Conservation (phyloP, 495 filamentous ascomycete species). For the Melanomma pulvis-pyrius region DNA sequence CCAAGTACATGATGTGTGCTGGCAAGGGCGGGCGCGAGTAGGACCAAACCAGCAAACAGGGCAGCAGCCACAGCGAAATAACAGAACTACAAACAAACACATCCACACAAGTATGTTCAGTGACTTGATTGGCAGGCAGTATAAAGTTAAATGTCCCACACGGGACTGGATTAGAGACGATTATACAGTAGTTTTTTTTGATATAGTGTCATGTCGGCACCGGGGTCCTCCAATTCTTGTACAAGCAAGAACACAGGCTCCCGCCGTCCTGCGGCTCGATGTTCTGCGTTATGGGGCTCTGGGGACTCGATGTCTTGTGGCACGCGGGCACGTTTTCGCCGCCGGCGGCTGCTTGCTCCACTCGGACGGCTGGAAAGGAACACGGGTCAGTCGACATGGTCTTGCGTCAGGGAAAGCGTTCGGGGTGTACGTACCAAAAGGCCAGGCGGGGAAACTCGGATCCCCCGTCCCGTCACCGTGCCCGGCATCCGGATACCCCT, state of each 20-base stretch:
- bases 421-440: constrained; percentile 28
- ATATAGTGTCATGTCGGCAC: neutral
- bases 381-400: constrained; percentile 25
- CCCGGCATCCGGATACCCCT: constrained; percentile 43
- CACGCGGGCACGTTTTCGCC: constrained; percentile 53
- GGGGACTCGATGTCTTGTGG: constrained; percentile 29
- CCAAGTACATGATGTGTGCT: no score
- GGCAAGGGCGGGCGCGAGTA: no score
- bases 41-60: no score
- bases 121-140: no score
- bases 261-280: constrained; percentile 26
- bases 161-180: no score
- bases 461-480: constrained; percentile 22
- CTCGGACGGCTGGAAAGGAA: constrained; percentile 55
- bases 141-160: no score
- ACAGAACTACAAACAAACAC: no score
- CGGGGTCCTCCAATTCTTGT: constrained; percentile 41
- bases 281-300: constrained; percentile 24
- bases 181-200: no score
- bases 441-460: constrained; percentile 29
- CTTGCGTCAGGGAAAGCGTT: neutral
- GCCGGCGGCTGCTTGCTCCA: constrained; percentile 49
- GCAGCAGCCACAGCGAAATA: no score
- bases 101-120: no score
- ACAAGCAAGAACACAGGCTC: constrained; percentile 41